Base-by-base conservation (phyloP, 805 yeast species). In the Clavispora asparagi region DNA sequence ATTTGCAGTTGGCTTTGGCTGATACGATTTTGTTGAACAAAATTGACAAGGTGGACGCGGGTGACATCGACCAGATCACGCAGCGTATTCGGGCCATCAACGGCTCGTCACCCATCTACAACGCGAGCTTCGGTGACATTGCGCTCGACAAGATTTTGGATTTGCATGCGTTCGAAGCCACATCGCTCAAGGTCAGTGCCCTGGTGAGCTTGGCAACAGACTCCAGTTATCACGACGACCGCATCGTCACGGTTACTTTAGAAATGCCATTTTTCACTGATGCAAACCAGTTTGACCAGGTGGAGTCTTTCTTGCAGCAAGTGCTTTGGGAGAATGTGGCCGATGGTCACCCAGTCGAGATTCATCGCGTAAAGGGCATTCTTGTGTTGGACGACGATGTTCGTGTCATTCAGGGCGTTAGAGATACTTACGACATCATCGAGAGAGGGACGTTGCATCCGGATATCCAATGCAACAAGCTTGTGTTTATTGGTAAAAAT, bases 1-100 rank as follows among this genome's bases (percentile, higher is more conserved):
- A 86, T 60, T 71, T 88, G 29, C 99, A 94, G 67, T 77, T 94
- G 17, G 95, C 96, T 0, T 68, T 90, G 60, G 97, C 97, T 0
- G 99, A 94, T 63, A 80, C 80, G 6, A 73, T 94, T 0, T 57
- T 94, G 10, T 52, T 94, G 49, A 94, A 94, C 66, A 94, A 94
- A 63, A 64, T 79, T 37, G 99, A 94, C 57, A 73, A 53, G 41
- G 46, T 67, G 3, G 62, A 68, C 8, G 52, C 52, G 5, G 41
- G 42, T 1, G 49, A 49, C 8, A 44, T 73, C 1, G 57, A 58
- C 0, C 55, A 51, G 2, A 63, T 85, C 10, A 57, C 61, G 16
- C 43, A 48, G 0, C 68, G 76, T 32, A 63, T 88, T 2, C 57
- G 57, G 16, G 57, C 70, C 1, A 86, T 94, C 49, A 94, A 94